Conservation (phyloP, 495 filamentous ascomycete genomes). For the Hyaloscypha bicolor region DNA sequence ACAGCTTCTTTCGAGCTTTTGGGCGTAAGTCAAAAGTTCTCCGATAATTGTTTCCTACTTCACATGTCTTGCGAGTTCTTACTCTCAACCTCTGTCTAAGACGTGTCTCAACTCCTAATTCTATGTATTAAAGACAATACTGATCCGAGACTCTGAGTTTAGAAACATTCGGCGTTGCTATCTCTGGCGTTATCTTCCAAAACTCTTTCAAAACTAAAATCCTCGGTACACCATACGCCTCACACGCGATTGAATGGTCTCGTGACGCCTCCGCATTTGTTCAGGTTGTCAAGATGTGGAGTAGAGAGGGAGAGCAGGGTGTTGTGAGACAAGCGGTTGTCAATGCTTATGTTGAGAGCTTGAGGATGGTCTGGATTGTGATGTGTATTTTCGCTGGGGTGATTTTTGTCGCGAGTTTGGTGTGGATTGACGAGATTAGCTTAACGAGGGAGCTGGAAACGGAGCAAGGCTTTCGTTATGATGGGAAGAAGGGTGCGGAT, state of each 20-base stretch:
- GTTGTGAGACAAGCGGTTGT: conserved; percentile 46
- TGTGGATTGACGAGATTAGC: conserved; percentile 23
- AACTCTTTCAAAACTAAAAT: conserved; percentile 56
- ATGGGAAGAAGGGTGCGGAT: neutral
- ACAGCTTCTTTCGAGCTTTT: conserved; percentile 59
- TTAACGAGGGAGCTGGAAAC: conserved; percentile 26
- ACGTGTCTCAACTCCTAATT: no score
- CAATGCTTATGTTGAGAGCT: conserved; percentile 55
- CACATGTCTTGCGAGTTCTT: no score
- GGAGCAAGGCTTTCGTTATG: conserved; percentile 29
- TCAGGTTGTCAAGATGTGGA: conserved; percentile 58
- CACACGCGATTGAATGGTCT: conserved; percentile 48
- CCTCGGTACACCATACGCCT: conserved; percentile 42
- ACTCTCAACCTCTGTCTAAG: no score
- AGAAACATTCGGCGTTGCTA: conserved; percentile 47
- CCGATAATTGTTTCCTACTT: no score
- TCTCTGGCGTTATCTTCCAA: conserved; percentile 60
- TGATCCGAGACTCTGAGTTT: no score
- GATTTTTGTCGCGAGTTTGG: conserved; percentile 23
- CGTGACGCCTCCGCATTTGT: conserved; percentile 61
- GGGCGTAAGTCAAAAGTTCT: conserved; percentile 36
- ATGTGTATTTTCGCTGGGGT: conserved; percentile 38
- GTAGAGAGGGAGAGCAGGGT: conserved; percentile 34
- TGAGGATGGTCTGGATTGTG: conserved; percentile 59
- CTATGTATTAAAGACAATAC: no score